phyloP scores from a whole-genome alignment of 768 basidiomycete genomes.

The Pleurotus djamor region DNA sequence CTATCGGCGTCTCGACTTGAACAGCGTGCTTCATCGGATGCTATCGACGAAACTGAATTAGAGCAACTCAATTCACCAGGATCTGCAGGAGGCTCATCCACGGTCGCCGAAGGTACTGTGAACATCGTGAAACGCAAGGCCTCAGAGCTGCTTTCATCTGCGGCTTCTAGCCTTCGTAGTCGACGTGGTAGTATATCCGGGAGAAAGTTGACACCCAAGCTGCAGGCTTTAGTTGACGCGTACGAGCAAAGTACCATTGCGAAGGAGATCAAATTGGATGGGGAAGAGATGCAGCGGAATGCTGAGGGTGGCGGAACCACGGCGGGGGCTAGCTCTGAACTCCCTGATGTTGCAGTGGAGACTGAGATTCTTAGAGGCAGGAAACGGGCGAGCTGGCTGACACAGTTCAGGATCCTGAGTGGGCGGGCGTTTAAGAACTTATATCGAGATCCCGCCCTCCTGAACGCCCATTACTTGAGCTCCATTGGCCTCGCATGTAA shows the following conservation, averaged over 20 bases:
- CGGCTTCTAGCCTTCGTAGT: constrained; percentile 31
- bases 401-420: constrained; percentile 93
- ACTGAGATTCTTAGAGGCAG: constrained; percentile 65
- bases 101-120: not conserved
- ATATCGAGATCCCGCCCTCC: constrained; percentile 89
- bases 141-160: constrained; percentile 65
- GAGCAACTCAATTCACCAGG: constrained; percentile 48
- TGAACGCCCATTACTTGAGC: constrained; percentile 88
- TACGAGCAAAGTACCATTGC: constrained; percentile 71
- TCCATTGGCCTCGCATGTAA: constrained; percentile 81
- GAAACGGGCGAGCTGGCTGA: constrained; percentile 81
- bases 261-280: constrained; percentile 57
- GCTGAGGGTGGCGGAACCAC: constrained; percentile 16
- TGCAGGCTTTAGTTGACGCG: constrained; percentile 70
- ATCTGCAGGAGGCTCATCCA: constrained; percentile 38
- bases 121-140: constrained; percentile 69
- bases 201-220: constrained; percentile 48
- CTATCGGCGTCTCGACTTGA: constrained; percentile 17
- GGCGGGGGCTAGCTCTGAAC: constrained; percentile 29
- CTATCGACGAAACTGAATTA: constrained; percentile 37
- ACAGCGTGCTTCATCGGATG: constrained; percentile 29
- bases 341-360: constrained; percentile 70
- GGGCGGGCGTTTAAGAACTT: constrained; percentile 98
- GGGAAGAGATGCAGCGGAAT: constrained; percentile 42
- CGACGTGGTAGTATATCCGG: constrained; percentile 13